A percentile compares a stretch with the other conserved stretches of the same genome.
phyloP scores from a whole-genome alignment of 345 rosid genomes.

The Salix koriyanagi region DNA sequence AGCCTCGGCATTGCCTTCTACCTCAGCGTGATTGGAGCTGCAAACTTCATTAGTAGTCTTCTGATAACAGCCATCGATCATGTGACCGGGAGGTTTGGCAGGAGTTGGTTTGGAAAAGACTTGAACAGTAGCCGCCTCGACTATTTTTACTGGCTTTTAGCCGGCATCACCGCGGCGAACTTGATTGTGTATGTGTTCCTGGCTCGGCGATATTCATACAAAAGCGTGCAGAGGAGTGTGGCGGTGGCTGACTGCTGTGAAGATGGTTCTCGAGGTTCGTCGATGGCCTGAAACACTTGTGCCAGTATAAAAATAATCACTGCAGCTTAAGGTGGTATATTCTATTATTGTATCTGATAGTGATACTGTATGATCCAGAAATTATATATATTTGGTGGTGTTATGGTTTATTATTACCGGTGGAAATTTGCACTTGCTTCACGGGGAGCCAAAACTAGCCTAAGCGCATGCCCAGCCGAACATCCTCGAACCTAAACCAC shows the following conservation, averaged over 20 bases:
- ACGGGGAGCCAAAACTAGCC: no score
- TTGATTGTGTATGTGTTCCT: conserved; percentile 45
- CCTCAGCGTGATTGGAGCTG: conserved; percentile 75
- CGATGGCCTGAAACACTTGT: conserved; percentile 17
- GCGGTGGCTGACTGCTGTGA: conserved; percentile 60
- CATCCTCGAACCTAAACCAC: no score
- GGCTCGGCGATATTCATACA: conserved; percentile 69
- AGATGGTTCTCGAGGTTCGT: conserved; percentile 24
- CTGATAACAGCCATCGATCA: conserved; percentile 45
- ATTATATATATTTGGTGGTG: neutral
- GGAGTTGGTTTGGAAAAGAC: conserved; percentile 65
- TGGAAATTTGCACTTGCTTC: neutral
- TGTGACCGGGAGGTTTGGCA: conserved; percentile 14
- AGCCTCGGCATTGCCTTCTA: conserved; percentile 90
- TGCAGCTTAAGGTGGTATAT: neutral
- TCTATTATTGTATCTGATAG: neutral
- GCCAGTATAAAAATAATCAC: neutral
- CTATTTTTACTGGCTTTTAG: conserved; percentile 70
- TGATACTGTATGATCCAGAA: neutral
- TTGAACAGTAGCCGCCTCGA: conserved; percentile 73
- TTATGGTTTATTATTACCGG: neutral
- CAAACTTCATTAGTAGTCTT: conserved; percentile 67
- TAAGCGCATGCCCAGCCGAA: no score
- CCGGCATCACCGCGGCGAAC: conserved; percentile 45
- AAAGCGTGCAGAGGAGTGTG: conserved; percentile 57